Base-by-base conservation (phyloP, 192 early-diverging fungal species). In the Pilaira anomala region DNA sequence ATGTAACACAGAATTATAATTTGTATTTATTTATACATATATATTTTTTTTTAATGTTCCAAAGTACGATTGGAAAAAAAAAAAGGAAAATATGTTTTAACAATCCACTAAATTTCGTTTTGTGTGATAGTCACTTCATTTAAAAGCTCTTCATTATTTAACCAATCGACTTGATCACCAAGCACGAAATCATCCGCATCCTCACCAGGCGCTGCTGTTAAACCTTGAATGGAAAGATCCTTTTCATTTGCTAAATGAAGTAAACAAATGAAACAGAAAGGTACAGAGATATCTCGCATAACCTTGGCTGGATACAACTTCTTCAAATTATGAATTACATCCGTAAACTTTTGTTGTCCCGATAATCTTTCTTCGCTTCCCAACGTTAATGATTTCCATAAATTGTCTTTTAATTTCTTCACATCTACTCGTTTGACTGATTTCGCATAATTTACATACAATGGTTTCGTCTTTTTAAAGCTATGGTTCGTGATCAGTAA, bases 251-350 rank as follows among this genome's bases (percentile, higher is more conserved):
- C 95, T 66, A 98, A 71, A 83, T 98, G 96, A 64, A 98, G 74
- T 52, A 98, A 72, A 64, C 95, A 96, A 62, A 98, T 97, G 72
- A 98, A 98, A 75, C 95, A 96, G 68, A 92, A 98, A 26, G 94
- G 86, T n/a, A 95, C 87, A 2, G 95, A 96, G 61, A 98, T 95
- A 48, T 98, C 96, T 60, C 85, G 82, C 60, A 93, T 80, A 60
- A 83, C 87, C 49, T 93, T 83, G 26, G 79, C 80, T 44, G 88
- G 74, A 67, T 98, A 98, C 46, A 88, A 66, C 48, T 78, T 80
- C 70, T 84, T 86, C 18, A 98, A 80, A 18, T 79, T 77, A 25
- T 82, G 67, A 29, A 97, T 82, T 1, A 98, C 73, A 4, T 83
- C 75, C 36, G 86, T 91, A 57, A 98, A 95, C 65, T 76, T 77